A percentile compares a stretch with the other conserved stretches of the same genome.
Conservation (phyloP, 257 asterid species). For the Coffea canephora region DNA sequence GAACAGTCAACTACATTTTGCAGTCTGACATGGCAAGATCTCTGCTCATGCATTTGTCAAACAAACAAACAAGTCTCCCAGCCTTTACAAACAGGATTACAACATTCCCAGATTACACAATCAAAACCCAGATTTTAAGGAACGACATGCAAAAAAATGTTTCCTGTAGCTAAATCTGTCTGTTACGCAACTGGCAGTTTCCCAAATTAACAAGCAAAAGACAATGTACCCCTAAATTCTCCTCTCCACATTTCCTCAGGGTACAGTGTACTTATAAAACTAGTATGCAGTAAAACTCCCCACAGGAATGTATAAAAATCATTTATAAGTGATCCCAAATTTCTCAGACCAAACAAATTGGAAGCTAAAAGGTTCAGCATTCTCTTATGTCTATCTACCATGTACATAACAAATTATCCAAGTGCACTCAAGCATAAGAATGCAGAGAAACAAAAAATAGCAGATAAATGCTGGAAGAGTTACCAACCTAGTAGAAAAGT, state of each 20-base stretch:
- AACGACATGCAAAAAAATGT: not conserved
- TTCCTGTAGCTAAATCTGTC: too few species aligned
- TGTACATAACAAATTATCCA: not conserved
- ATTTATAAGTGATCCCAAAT: not conserved
- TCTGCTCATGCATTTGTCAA: not conserved
- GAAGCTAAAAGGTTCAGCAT: not conserved
- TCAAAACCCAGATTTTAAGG: not conserved
- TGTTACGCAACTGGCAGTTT: too few species aligned
- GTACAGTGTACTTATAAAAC: too few species aligned
- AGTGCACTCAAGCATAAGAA: not conserved
- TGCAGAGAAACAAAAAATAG: slow-evolving; percentile 12
- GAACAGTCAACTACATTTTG: not conserved
- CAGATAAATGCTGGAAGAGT: slow-evolving; percentile 8
- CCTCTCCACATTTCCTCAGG: too few species aligned
- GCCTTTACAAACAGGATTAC: not conserved
- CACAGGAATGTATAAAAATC: too few species aligned
- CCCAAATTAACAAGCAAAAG: too few species aligned
- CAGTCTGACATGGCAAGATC: not conserved
- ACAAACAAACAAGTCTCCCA: not conserved
- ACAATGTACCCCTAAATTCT: too few species aligned
- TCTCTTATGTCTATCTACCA: not conserved
- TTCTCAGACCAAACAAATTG: not conserved
- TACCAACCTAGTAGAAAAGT: slow-evolving; percentile 71
- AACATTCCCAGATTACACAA: not conserved
- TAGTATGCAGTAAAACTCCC: too few species aligned